phyloP scores from a whole-genome alignment of 2,329 filamentous ascomycete species.

The Chaetomium olivaceum region DNA sequence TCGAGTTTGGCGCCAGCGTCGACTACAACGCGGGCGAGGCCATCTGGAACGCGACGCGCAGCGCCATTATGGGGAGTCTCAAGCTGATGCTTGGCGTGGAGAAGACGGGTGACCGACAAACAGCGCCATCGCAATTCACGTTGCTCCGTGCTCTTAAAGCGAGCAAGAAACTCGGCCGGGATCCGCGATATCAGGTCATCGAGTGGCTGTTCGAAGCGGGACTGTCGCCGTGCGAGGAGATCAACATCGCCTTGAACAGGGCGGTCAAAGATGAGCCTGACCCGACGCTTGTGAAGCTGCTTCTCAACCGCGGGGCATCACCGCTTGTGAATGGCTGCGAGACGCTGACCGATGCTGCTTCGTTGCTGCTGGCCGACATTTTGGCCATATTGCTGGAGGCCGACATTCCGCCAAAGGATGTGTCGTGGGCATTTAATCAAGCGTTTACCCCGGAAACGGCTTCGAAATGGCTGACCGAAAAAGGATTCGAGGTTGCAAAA shows the following conservation, averaged over 20 bases:
- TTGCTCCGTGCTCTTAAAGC: conserved; percentile 55
- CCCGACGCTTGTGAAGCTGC: conserved; percentile 47
- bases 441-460: conserved; percentile 47
- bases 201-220: conserved; percentile 55
- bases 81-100: conserved; percentile 53
- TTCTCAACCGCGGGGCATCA: conserved; percentile 55
- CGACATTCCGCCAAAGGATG: conserved; percentile 45
- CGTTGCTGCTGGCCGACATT: conserved; percentile 41
- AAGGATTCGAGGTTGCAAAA: conserved; percentile 49
- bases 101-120: conserved; percentile 45
- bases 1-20: conserved; percentile 55
- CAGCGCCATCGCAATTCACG: conserved; percentile 49
- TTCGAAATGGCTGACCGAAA: conserved; percentile 48
- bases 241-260: conserved; percentile 53
- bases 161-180: conserved; percentile 52
- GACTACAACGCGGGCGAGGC: conserved; percentile 58
- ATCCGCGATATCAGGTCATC: conserved; percentile 51
- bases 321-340: conserved; percentile 54
- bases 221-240: conserved; percentile 48
- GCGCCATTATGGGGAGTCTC: conserved; percentile 52
- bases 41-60: conserved; percentile 55
- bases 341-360: conserved; percentile 52
- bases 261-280: conserved; percentile 55
- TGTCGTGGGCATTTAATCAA: conserved; percentile 48
- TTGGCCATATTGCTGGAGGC: conserved; percentile 47